These are phyloP conservation scores for Picea glauca DNA, from an alignment of 75 land plant species.

Conservation along the genomic window DNA sequence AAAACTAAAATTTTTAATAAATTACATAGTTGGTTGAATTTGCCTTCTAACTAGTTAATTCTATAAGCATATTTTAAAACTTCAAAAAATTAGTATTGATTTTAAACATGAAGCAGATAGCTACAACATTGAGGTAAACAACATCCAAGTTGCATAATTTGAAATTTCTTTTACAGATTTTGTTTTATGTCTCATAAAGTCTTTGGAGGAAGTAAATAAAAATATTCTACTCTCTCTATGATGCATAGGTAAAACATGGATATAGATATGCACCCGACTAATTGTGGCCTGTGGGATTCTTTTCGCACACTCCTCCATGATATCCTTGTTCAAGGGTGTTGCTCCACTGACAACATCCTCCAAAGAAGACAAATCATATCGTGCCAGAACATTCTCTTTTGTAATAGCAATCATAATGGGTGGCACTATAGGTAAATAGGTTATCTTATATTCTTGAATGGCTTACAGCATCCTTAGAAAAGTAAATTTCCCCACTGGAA, in stretches of 20 bases:
- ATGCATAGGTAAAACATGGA: no score
- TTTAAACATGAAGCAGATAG: no score
- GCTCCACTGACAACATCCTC: conserved; percentile 55
- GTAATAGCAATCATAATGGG: conserved; percentile 66
- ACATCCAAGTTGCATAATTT: no score
- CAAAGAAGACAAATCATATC: conserved; percentile 64
- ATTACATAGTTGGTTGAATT: no score
- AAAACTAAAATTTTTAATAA: no score
- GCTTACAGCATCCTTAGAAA: conserved; percentile 32
- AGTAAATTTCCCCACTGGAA: conserved; percentile 58
- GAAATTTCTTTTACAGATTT: no score
- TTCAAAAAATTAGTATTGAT: no score
- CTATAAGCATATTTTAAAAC: no score
- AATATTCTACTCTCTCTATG: conserved; percentile 29
- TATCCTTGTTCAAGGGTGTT: conserved; percentile 77
- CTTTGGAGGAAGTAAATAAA: conserved; percentile 15
- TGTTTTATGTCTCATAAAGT: no score
- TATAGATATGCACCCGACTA: conserved; percentile 31
- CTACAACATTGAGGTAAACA: no score
- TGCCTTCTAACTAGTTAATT: no score
- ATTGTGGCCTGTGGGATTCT: conserved; percentile 24
- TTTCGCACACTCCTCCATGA: conserved; percentile 54
- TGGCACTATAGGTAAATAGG: conserved; percentile 63
- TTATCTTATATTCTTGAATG: conserved; percentile 53
- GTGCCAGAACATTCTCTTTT: conserved; percentile 37